Percentiles rank a stretch among this genome's conserved stretches.
These are phyloP conservation scores for Hemisphaericaspora subhashii DNA, from an alignment of 1,139 yeast species.

Conservation along the genomic window DNA sequence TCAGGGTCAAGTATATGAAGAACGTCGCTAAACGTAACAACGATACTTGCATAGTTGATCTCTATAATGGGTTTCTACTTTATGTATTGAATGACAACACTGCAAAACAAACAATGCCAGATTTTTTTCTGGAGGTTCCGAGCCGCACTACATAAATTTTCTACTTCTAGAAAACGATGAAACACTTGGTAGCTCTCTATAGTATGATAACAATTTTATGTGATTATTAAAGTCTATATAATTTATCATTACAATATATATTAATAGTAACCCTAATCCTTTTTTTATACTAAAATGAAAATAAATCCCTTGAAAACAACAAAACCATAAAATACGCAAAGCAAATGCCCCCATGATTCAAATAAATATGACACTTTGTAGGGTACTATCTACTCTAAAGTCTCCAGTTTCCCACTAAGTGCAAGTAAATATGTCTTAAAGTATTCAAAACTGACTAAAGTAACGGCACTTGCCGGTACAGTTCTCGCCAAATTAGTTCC, in stretches of 20 bases:
- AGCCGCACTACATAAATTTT: too few relatives aligned
- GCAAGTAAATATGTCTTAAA: conserved; percentile 62
- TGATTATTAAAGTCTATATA: neutral
- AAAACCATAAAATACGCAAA: neutral
- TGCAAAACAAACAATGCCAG: too few relatives aligned
- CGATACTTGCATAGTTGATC: neutral
- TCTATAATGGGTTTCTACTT: neutral
- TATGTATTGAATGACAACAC: too few relatives aligned
- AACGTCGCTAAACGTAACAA: neutral
- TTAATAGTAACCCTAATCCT: neutral
- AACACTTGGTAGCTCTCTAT: neutral
- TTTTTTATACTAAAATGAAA: too few relatives aligned
- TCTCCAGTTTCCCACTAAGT: conserved; percentile 25
- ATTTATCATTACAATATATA: neutral
- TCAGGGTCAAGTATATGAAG: neutral
- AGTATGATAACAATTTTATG: neutral
- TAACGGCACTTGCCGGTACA: conserved; percentile 92
- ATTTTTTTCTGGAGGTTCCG: too few relatives aligned
- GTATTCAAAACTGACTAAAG: conserved; percentile 90
- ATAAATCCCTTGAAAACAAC: too few relatives aligned
- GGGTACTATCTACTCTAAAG: neutral
- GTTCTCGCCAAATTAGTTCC: conserved; percentile 84
- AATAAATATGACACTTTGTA: neutral
- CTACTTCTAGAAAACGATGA: neutral
- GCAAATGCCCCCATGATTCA: neutral